A percentile compares a stretch with the other conserved stretches of the same genome.
Conservation (phyloP, 169 alveolate species). For the Theileria parva region DNA sequence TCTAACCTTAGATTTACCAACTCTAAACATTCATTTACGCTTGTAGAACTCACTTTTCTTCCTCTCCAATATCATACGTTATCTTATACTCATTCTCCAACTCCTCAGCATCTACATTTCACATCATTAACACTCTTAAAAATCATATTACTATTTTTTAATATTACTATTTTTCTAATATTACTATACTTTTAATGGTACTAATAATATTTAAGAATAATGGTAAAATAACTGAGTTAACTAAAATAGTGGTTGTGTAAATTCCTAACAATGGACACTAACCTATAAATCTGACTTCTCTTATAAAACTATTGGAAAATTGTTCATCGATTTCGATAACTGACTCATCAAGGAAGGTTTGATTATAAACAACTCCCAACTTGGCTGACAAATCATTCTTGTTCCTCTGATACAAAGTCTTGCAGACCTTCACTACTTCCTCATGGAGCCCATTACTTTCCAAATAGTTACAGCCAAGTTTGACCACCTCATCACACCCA, state of each 20-base stretch:
- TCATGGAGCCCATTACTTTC: slow-evolving; percentile 44
- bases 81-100: slow-evolving; percentile 46
- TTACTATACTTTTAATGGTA: too few species aligned
- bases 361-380: slow-evolving; percentile 49
- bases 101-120: slow-evolving; percentile 55
- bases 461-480: slow-evolving; percentile 48
- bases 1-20: slow-evolving; percentile 4
- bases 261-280: not conserved
- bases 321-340: not conserved
- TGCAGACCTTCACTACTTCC: slow-evolving; percentile 24
- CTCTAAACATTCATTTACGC: not conserved
- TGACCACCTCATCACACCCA: slow-evolving; percentile 2
- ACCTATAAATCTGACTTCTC: slow-evolving; percentile 52
- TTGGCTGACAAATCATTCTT: slow-evolving; percentile 8
- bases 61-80: not conserved
- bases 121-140: not conserved
- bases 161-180: too few species aligned
- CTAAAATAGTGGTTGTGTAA: not conserved
- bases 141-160: too few species aligned
- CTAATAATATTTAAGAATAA: too few species aligned
- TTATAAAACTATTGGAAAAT: slow-evolving; percentile 12
- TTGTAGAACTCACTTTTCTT: slow-evolving; percentile 14
- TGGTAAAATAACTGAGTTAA: too few species aligned
- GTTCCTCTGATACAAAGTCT: not conserved
- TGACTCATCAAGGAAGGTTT: slow-evolving; percentile 24